Evolutionary conservation across 768 basidiomycete species (phyloP).

Genomic region (Suillus ampliporus): DNA sequence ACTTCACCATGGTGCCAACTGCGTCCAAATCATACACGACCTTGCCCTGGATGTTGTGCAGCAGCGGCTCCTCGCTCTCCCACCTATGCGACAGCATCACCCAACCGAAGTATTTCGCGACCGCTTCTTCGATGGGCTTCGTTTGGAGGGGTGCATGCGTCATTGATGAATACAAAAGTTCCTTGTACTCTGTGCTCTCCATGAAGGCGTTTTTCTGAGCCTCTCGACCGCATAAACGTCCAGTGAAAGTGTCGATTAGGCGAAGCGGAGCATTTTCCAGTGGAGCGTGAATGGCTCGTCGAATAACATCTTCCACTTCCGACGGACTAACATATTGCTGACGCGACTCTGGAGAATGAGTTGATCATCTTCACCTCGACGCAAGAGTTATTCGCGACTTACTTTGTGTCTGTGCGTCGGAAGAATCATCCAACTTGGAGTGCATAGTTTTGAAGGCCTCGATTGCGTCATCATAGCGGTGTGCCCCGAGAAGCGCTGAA

Average conservation of each 20-base stretch:
- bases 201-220: neutral
- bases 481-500: neutral
- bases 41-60: conserved; percentile 20
- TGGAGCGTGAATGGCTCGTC: neutral
- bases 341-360: neutral
- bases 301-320: neutral
- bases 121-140: conserved; percentile 9
- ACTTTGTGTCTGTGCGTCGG: neutral
- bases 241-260: neutral
- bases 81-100: conserved; percentile 37
- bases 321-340: neutral
- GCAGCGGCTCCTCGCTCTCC: conserved; percentile 22
- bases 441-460: neutral
- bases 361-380: neutral
- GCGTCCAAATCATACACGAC: conserved; percentile 27
- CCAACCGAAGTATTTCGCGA: conserved; percentile 27
- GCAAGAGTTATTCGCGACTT: neutral
- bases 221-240: neutral
- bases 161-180: neutral
- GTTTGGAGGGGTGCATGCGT: neutral
- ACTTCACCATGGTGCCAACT: conserved; percentile 17
- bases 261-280: neutral
- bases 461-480: neutral
- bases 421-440: neutral
- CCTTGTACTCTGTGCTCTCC: neutral